Evolutionary conservation across 2,329 filamentous ascomycete genomes (phyloP).

Genomic region (Paecilomyces sp.): DNA sequence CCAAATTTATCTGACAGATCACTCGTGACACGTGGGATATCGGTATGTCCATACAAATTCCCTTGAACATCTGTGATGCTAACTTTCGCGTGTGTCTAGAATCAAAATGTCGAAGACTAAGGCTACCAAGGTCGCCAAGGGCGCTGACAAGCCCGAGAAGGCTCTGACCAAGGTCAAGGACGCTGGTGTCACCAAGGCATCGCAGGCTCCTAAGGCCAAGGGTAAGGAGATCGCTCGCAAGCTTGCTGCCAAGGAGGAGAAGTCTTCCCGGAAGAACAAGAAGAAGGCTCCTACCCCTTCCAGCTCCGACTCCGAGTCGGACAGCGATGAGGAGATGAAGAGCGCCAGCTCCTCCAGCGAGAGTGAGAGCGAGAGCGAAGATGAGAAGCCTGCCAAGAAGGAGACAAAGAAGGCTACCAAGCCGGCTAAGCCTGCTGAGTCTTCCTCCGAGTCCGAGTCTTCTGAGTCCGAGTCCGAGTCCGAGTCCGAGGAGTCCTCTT

Average conservation of each 20-base stretch:
- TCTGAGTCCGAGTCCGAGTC: conserved; percentile 25
- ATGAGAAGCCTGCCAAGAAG: conserved; percentile 31
- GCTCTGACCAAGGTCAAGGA: conserved; percentile 42
- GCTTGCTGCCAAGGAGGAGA: conserved; percentile 32
- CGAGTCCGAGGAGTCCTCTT: conserved; percentile 23
- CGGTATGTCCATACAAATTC: background rate
- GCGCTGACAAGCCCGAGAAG: conserved; percentile 35
- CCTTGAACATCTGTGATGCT: background rate
- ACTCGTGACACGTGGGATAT: background rate
- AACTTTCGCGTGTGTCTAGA: conserved; percentile 4
- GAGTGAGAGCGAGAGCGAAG: conserved; percentile 26
- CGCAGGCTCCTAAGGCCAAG: conserved; percentile 38
- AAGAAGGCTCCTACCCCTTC: conserved; percentile 37
- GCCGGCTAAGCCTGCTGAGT: conserved; percentile 19
- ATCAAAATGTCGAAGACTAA: conserved; percentile 42
- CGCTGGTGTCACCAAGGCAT: conserved; percentile 37
- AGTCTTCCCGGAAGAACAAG: conserved; percentile 33
- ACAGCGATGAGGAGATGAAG: conserved; percentile 33
- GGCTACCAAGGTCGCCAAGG: conserved; percentile 27
- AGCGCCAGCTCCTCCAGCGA: conserved; percentile 21
- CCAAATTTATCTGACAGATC: background rate
- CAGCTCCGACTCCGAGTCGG: conserved; percentile 25
- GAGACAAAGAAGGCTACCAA: conserved; percentile 20
- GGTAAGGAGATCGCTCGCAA: conserved; percentile 39
- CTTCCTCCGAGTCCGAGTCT: conserved; percentile 25